Base-by-base conservation (phyloP, 805 yeast species). In the Saturnispora diversa region DNA sequence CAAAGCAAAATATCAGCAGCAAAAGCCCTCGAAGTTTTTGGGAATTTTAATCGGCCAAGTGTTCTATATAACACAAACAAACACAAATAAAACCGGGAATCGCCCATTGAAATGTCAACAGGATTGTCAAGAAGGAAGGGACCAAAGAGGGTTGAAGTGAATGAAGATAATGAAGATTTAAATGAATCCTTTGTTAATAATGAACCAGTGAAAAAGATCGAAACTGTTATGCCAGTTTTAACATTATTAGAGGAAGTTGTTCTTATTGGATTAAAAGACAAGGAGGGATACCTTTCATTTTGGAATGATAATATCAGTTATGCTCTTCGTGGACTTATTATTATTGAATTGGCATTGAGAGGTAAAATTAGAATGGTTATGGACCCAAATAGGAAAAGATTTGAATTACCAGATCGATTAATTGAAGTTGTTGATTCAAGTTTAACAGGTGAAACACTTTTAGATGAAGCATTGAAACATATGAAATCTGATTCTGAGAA, bases 231-330 rank as follows among this genome's bases (percentile, higher is more conserved):
- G 22, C 98, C 98, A 1, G 66, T 77, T 31, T 69, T 92, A 50
- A 92, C 98, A 1, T 65, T 92, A 50, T 87, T 92, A 96, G 98
- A 92, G 62, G 98, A 92, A 63, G 96, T 92, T 6, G 67, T 92
- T 49, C 70, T 92, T 47, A 74, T 92, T 67, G 98, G 98, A 5
- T 71, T 92, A 49, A 88, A 90, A 56, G 97, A 92, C 63, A 83
- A 84, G 52, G 97, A 92, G 62, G 98, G 98, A 10, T 87, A 90
- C 60, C 69, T 92, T 33, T 86, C 96, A 22, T 92, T 92, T 64
- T 92, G 98, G 98, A 92, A 92, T 59, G 98, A 92, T 63, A 88
- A 86, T 62, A 88, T 92, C 40, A 86, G 97, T 19, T 92, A 92
- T 64, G 95, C 97, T 1, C 70, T 92, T 44, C 77, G 98, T 53